Conservation (phyloP, 1,139 yeast species). For the Taphrina pruni region DNA sequence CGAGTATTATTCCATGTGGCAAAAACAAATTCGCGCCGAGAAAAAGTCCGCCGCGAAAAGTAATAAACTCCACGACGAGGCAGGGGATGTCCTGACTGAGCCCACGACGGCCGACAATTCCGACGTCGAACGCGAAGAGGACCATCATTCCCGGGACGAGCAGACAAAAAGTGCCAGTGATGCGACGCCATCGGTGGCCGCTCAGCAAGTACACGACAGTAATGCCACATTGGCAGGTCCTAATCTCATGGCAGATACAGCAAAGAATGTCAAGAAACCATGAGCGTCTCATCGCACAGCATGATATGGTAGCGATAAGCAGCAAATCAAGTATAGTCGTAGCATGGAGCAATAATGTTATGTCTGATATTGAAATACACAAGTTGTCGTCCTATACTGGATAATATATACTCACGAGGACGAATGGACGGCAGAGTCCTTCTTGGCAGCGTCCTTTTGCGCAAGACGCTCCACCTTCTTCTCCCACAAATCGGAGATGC, state of each 20-base stretch:
- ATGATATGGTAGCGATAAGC: too few species aligned
- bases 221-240: conserved; percentile 26
- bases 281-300: too few species aligned
- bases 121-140: conserved; percentile 19
- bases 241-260: neutral
- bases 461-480: conserved; percentile 5
- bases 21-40: conserved; percentile 62
- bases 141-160: neutral
- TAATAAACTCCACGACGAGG: neutral
- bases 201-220: conserved; percentile 25
- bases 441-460: neutral
- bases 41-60: conserved; percentile 22
- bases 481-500: conserved; percentile 2
- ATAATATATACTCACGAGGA: too few species aligned
- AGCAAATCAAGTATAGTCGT: too few species aligned
- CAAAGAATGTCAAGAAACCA: neutral
- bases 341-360: too few species aligned
- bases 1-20: conserved; percentile 79
- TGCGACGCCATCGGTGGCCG: conserved; percentile 7
- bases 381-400: too few species aligned
- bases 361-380: too few species aligned
- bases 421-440: neutral
- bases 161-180: conserved; percentile 15
- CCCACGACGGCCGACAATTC: conserved; percentile 17
- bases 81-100: neutral